phyloP scores from a whole-genome alignment of 345 rosid genomes.

The Citrus maxima region DNA sequence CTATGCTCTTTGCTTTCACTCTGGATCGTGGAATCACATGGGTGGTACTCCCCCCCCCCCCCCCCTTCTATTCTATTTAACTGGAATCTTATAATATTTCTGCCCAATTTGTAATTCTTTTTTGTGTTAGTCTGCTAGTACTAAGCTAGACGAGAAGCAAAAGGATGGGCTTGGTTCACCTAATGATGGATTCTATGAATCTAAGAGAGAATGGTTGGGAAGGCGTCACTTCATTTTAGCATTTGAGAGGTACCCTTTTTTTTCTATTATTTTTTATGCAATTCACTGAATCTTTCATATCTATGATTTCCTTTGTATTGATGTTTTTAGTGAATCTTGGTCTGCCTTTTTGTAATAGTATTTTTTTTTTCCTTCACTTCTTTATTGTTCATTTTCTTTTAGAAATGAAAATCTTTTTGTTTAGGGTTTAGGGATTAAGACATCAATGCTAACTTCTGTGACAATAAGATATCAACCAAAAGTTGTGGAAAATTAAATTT shows the following conservation, averaged over 20 bases:
- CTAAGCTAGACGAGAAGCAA: conserved; percentile 71
- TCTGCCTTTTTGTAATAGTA: neutral
- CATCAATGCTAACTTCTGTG: neutral
- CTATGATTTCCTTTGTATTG: neutral
- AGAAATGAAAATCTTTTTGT: neutral
- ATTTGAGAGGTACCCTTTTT: conserved; percentile 66
- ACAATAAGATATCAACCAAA: neutral
- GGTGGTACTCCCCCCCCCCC: conserved; percentile 50
- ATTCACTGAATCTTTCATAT: neutral
- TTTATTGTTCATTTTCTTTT: neutral
- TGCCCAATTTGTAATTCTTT: neutral
- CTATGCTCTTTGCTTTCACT: conserved; percentile 82
- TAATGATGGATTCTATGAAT: conserved; percentile 91
- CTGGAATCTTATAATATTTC: conserved; percentile 3
- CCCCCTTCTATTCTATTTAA: neutral
- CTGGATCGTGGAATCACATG: conserved; percentile 93
- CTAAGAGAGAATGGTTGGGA: conserved; percentile 97
- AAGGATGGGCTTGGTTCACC: conserved; percentile 80
- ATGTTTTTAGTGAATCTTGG: neutral
- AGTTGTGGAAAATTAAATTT: neutral
- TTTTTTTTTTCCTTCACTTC: neutral
- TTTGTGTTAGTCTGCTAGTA: conserved; percentile 62
- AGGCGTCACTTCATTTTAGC: conserved; percentile 85
- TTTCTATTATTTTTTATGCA: neutral
- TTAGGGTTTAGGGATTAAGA: neutral